Evolutionary conservation across 2,329 filamentous ascomycete genomes (phyloP), one percentile per base, ranked within the genome.

Genomic region (Cladosporium austrohemisphaericum): DNA sequence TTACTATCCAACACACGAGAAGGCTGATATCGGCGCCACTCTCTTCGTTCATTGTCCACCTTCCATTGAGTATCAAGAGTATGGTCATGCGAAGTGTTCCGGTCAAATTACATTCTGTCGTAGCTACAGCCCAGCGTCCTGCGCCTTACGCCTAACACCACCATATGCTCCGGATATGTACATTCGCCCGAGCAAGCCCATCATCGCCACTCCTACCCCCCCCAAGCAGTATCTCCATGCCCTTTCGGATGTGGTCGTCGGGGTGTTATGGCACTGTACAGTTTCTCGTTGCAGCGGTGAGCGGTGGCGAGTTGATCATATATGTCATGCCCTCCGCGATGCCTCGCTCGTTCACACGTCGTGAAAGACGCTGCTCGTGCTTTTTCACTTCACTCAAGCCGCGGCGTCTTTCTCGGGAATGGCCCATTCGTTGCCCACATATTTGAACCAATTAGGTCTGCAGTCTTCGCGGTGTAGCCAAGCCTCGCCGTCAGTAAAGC

Each of bases 381-480:
- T 11, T 6, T 11, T 6, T 6, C 25, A 18, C 9, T 29, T 10
- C 14, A 11, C 25, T 20, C 26, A 41, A n/a, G 38, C 14, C 4
- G 14, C 44, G 11, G 44, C 25, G 5, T 37, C 25, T 29, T 29
- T 23, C 20, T 38, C 36, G 8, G 36, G 11, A 11, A 14, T 11
- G 8, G 50, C 46, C 59, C 59, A 61, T 53, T 65, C 63, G 43
- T 66, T 88, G 46, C 91, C 88, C 16, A 86, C 88, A 64, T 87
- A 93, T 72, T 96, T 95, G 78, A 98, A 97, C 88, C 93, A 98
- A 66, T 91, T 91, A 14, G 92, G 88, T 53, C 93, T 79, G 70
- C 93, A 98, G 68, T 98, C 93, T 68, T 98, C 93, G 63, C 85
- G 84, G 60, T 90, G 81, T 37, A 98, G 74, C 76, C 83, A 95